phyloP scores from a whole-genome alignment of 495 filamentous ascomycete genomes.

The Cercophora samala region DNA sequence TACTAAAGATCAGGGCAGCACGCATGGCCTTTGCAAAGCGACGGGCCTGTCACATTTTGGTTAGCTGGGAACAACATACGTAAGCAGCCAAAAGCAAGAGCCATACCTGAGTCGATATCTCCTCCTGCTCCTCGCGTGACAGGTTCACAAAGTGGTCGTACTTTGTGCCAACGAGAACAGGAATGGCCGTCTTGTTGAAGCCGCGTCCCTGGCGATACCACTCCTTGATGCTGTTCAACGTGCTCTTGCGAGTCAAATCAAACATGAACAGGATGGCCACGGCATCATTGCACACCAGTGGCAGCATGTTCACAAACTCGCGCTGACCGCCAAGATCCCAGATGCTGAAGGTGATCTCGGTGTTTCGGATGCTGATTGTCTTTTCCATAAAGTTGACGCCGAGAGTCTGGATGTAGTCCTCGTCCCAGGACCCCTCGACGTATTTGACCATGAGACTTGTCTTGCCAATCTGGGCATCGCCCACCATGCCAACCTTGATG shows the following conservation, averaged over 20 bases:
- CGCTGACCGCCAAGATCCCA: constrained; percentile 98
- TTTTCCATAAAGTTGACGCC: constrained; percentile 99
- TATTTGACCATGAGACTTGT: constrained; percentile 99
- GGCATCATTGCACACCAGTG: constrained; percentile 96
- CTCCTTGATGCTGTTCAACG: constrained; percentile 97
- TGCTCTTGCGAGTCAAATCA: constrained; percentile 95
- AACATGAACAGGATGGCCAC: constrained; percentile 99
- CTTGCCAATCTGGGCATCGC: constrained; percentile 98
- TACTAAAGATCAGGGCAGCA: constrained; percentile 94
- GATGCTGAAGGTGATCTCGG: constrained; percentile 99
- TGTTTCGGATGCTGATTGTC: constrained; percentile 97
- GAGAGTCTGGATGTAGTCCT: constrained; percentile 98
- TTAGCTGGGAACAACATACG: constrained; percentile 11
- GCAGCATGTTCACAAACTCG: constrained; percentile 99
- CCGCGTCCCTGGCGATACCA: constrained; percentile 98
- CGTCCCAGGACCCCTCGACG: constrained; percentile 98
- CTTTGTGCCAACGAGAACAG: constrained; percentile 93
- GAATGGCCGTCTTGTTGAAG: constrained; percentile 99
- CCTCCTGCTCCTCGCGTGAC: constrained; percentile 93
- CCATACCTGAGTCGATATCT: constrained; percentile 90
- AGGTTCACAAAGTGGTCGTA: constrained; percentile 99
- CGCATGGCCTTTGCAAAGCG: constrained; percentile 98
- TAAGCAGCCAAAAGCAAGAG: background rate
- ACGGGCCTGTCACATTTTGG: constrained; percentile 61
- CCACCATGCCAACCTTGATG: constrained; percentile 99